phyloP scores from a whole-genome alignment of 2,329 filamentous ascomycete genomes.

The Alternaria viburni region DNA sequence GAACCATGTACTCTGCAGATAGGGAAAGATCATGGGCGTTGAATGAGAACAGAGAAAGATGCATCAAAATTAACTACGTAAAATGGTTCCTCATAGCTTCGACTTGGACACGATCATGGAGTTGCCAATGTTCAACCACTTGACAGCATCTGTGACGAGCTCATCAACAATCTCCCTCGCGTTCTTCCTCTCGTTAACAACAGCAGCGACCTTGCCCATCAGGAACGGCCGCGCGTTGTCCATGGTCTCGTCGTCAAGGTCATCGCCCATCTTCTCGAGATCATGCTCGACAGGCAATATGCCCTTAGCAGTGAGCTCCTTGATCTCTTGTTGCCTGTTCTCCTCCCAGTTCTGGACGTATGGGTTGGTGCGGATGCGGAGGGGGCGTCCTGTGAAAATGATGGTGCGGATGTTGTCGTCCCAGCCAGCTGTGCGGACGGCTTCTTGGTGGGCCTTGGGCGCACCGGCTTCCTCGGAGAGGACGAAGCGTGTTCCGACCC shows the following conservation, averaged over 20 bases:
- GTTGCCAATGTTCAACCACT: conserved; percentile 71
- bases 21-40: background rate
- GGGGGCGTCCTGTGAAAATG: conserved; percentile 96
- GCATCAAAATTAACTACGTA: background rate
- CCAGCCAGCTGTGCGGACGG: conserved; percentile 87
- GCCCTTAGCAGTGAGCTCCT: conserved; percentile 86
- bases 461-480: conserved; percentile 93
- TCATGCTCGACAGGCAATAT: conserved; percentile 93
- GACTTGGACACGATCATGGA: conserved; percentile 59
- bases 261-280: conserved; percentile 77
- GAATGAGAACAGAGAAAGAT: background rate
- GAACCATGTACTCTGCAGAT: background rate
- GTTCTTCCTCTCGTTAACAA: conserved; percentile 89
- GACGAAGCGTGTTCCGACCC: conserved; percentile 97
- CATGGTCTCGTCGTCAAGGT: conserved; percentile 78
- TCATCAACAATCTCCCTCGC: conserved; percentile 95
- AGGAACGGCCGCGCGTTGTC: conserved; percentile 90
- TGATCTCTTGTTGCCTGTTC: conserved; percentile 88
- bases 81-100: conserved; percentile 34
- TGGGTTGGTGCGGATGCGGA: conserved; percentile 89
- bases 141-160: conserved; percentile 82
- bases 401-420: conserved; percentile 97
- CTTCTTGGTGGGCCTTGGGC: conserved; percentile 91
- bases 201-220: conserved; percentile 96
- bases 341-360: conserved; percentile 98